A percentile compares a stretch with the other conserved stretches of the same genome.
Evolutionary conservation across 2,329 filamentous ascomycete species (phyloP).

Genomic region (Aspergillus unguis): DNA sequence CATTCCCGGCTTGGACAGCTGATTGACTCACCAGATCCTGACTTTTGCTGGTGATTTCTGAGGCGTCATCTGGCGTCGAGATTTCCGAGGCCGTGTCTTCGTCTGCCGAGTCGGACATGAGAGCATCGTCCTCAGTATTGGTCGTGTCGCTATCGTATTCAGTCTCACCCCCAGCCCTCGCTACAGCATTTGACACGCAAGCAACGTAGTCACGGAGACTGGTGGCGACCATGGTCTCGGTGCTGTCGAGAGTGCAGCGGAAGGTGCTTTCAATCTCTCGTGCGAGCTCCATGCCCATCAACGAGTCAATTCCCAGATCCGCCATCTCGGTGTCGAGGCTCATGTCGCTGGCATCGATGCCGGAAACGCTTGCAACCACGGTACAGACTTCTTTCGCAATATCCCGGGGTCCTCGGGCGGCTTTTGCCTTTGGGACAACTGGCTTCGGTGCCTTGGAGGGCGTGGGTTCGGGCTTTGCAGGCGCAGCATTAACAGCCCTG

Average conservation of each 20-base stretch:
- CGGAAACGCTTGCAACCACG: conserved; percentile 15
- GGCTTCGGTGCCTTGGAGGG: not conserved
- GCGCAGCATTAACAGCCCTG: not conserved
- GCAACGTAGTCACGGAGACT: not conserved
- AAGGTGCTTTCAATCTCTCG: conserved; percentile 42
- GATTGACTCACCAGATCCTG: not conserved
- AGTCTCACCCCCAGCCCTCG: not conserved
- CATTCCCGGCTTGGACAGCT: not conserved
- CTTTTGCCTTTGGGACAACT: not conserved
- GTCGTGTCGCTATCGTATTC: not conserved
- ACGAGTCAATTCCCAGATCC: conserved; percentile 25
- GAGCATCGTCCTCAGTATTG: not conserved
- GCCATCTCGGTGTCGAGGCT: conserved; percentile 30
- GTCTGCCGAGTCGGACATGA: not conserved
- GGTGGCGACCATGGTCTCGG: conserved; percentile 15
- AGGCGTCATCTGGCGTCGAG: not conserved
- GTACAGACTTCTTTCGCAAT: not conserved
- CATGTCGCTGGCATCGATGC: conserved; percentile 39
- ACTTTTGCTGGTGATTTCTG: not conserved
- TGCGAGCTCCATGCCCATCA: conserved; percentile 47
- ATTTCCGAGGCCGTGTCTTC: not conserved
- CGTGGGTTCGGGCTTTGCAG: not conserved
- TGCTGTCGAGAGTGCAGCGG: conserved; percentile 25
- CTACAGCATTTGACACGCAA: not conserved
- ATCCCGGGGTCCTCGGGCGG: not conserved